Conservation (phyloP, 306 rosid genomes). For the Prunus mongolica region DNA sequence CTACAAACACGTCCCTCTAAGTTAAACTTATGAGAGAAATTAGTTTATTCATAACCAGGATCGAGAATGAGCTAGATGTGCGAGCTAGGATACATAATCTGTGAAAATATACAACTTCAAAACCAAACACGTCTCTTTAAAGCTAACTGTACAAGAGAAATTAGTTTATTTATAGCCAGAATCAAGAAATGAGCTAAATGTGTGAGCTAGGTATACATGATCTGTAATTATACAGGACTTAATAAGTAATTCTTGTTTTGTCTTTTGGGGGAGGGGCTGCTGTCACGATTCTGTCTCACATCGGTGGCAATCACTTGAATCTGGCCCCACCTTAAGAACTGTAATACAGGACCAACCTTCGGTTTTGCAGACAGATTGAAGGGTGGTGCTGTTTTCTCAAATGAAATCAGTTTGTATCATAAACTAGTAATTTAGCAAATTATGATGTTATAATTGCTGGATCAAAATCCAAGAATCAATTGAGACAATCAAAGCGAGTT, state of each 20-base stretch:
- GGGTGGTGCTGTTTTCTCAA: not conserved
- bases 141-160: not conserved
- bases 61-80: not conserved
- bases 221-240: not conserved
- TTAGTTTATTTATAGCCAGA: not conserved
- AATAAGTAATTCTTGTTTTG: too few species aligned
- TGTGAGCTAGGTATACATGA: not conserved
- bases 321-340: not conserved
- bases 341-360: not conserved
- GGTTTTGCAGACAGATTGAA: not conserved
- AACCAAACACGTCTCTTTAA: not conserved
- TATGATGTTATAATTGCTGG: not conserved
- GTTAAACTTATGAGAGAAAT: not conserved
- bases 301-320: too few species aligned
- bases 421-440: not conserved
- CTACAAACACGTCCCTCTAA: not conserved
- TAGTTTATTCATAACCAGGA: not conserved
- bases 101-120: not conserved
- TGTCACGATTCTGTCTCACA: not conserved
- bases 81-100: not conserved
- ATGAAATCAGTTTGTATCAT: not conserved
- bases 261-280: too few species aligned
- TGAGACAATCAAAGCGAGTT: not conserved
- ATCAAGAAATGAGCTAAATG: not conserved
- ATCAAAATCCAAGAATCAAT: not conserved